Evolutionary conservation across 208 protist genomes (phyloP).

Genomic region (Leishmania guyanensis): DNA sequence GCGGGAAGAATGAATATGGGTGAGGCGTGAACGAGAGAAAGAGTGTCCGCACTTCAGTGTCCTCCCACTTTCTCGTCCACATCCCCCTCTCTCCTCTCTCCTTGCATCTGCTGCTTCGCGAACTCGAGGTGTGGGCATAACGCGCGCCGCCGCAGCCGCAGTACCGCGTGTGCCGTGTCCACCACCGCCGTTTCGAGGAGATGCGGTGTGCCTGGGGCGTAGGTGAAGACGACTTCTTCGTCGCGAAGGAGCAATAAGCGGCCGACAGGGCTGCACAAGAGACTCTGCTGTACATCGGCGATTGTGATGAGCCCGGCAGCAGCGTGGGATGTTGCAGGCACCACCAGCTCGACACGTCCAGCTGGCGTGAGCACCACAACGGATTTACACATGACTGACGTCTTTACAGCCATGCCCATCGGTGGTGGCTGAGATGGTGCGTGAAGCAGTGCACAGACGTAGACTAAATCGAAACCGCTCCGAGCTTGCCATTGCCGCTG

Average conservation of each 20-base stretch:
- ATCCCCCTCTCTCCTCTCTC: not conserved
- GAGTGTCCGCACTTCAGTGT: not conserved
- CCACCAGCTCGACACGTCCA: conserved; percentile 48
- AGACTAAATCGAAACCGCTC: not conserved
- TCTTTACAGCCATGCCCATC: not conserved
- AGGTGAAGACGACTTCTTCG: conserved; percentile 34
- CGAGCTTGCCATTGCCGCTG: not conserved
- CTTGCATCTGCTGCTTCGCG: not conserved
- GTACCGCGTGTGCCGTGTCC: conserved; percentile 35
- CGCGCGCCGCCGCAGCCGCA: conserved; percentile 17
- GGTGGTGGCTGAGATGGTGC: not conserved
- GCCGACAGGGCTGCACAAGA: conserved; percentile 53
- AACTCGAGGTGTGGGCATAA: not conserved
- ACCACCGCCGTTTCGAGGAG: conserved; percentile 35
- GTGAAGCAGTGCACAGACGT: conserved; percentile 8
- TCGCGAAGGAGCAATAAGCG: conserved; percentile 40
- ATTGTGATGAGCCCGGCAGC: conserved; percentile 27
- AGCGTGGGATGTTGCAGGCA: not conserved
- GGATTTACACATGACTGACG: conserved; percentile 21
- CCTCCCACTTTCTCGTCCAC: not conserved
- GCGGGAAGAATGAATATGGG: not conserved
- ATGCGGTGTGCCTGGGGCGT: conserved; percentile 34
- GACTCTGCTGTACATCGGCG: conserved; percentile 46
- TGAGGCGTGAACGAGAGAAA: not conserved
- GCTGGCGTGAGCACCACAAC: conserved; percentile 51